These are phyloP conservation scores for Neopestalotiopsis sp. DNA, from an alignment of 2,329 filamentous ascomycete genomes.

Conservation along the genomic window DNA sequence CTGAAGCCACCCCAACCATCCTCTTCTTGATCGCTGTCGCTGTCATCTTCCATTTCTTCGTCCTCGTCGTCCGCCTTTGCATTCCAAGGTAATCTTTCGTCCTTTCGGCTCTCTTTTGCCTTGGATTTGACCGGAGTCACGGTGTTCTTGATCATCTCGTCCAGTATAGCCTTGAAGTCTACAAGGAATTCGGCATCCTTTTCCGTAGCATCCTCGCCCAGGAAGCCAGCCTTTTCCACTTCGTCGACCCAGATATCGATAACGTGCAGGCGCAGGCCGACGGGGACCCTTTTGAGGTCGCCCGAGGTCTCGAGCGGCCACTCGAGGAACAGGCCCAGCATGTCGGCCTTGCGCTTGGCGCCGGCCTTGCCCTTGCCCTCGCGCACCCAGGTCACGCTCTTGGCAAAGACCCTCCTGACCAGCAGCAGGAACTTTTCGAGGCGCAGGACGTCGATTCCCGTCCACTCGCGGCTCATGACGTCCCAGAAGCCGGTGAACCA, in stretches of 20 bases:
- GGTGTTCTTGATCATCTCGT: conserved; percentile 60
- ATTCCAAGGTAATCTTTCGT: conserved; percentile 75
- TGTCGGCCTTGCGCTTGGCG: conserved; percentile 23
- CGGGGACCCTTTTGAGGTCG: conserved; percentile 66
- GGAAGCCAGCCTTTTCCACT: conserved; percentile 70
- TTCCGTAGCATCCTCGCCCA: conserved; percentile 39
- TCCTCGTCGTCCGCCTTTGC: conserved; percentile 41
- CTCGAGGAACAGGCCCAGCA: conserved; percentile 50
- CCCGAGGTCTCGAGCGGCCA: conserved; percentile 47
- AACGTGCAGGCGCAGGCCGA: conserved; percentile 85
- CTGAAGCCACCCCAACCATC: conserved; percentile 74
- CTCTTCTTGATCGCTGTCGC: conserved; percentile 48
- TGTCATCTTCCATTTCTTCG: conserved; percentile 35
- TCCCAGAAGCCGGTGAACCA: conserved; percentile 73
- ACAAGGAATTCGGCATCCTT: conserved; percentile 52
- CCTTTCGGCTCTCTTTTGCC: conserved; percentile 72
- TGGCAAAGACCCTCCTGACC: conserved; percentile 76
- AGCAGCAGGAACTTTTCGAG: conserved; percentile 94
- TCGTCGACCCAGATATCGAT: conserved; percentile 94
- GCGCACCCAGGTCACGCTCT: conserved; percentile 63
- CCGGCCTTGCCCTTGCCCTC: conserved; percentile 30
- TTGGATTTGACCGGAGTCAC: conserved; percentile 75
- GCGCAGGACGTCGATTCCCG: conserved; percentile 72
- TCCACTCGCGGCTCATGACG: conserved; percentile 73
- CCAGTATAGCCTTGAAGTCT: conserved; percentile 58